Conservation (phyloP, 257 asterid genomes). For the Capsicum baccatum region DNA sequence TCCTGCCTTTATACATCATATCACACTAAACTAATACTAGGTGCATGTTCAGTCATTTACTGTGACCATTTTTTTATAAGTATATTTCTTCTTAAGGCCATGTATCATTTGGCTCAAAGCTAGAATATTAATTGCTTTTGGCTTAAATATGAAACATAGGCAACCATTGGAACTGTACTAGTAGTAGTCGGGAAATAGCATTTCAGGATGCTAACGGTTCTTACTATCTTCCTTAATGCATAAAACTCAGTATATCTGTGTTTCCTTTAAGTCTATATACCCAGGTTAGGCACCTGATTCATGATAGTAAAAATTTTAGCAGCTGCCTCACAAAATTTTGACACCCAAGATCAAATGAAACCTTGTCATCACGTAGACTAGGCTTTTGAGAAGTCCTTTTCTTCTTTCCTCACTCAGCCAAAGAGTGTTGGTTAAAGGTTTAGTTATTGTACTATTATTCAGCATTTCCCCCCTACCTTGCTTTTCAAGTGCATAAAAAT, state of each 20-base stretch:
- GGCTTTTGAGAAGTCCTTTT: background rate
- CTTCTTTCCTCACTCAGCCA: background rate
- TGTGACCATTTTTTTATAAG: background rate
- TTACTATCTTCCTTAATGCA: background rate
- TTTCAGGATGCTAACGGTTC: background rate
- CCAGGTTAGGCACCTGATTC: background rate
- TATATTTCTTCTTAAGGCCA: background rate
- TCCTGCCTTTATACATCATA: background rate
- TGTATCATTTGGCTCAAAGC: background rate
- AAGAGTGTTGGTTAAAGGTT: background rate
- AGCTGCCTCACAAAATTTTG: background rate
- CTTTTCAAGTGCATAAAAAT: background rate
- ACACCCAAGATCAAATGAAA: background rate
- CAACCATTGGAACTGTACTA: background rate
- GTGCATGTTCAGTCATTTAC: slow-evolving; percentile 3
- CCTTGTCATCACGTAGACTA: background rate
- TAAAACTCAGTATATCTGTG: background rate
- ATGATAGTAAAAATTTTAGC: background rate
- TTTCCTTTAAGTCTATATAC: background rate
- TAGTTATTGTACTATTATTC: background rate
- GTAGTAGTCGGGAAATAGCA: background rate
- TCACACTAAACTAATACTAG: background rate
- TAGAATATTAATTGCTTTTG: slow-evolving; percentile 11
- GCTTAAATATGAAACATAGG: background rate
- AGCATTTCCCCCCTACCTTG: background rate